Evolutionary conservation across 2,329 filamentous ascomycete genomes (phyloP).

Genomic region (Onygenales sp.): DNA sequence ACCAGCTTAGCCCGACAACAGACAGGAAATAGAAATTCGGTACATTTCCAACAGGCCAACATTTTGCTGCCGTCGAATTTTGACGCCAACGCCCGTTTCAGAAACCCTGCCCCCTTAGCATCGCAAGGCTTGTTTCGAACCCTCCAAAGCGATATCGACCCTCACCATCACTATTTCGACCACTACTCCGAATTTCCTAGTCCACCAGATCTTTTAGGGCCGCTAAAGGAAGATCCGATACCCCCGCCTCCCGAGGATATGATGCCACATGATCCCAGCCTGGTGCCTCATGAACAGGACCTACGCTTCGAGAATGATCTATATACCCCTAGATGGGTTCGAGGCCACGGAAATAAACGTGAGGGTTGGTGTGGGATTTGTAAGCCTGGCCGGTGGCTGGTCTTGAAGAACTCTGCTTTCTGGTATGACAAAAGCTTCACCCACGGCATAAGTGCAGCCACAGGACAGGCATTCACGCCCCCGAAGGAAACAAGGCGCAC

Average conservation of each 20-base stretch:
- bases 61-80: constrained; percentile 40
- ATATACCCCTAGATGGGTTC: constrained; percentile 76
- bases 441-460: constrained; percentile 75
- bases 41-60: constrained; percentile 10
- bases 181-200: constrained; percentile 67
- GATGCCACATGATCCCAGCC: constrained; percentile 66
- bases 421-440: constrained; percentile 93
- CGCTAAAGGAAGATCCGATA: constrained; percentile 62
- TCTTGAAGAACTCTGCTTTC: constrained; percentile 81
- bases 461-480: constrained; percentile 67
- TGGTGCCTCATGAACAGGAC: constrained; percentile 69
- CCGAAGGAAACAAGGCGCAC: constrained; percentile 66
- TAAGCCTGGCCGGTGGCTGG: constrained; percentile 76
- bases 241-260: constrained; percentile 71
- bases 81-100: constrained; percentile 40
- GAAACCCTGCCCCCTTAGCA: constrained; percentile 50
- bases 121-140: constrained; percentile 65
- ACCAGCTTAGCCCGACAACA: neutral
- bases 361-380: constrained; percentile 87
- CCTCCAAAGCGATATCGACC: constrained; percentile 65
- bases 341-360: constrained; percentile 76
- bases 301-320: constrained; percentile 70
- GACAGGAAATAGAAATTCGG: neutral
- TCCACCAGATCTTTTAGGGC: constrained; percentile 67
- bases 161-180: constrained; percentile 44